Conservation (phyloP, 306 rosid species). For the Dicorynia guianensis region DNA sequence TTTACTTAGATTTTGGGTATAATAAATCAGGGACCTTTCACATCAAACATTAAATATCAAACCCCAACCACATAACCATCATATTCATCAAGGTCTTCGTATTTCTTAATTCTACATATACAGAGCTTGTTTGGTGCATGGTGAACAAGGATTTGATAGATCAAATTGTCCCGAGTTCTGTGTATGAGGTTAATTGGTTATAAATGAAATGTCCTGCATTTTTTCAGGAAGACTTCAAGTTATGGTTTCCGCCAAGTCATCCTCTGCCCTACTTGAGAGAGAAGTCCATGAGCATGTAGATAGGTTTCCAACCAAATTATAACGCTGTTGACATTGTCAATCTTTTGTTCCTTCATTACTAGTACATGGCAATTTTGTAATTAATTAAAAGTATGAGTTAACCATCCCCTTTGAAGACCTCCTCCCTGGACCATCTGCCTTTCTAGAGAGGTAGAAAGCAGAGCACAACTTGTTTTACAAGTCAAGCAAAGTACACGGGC, state of each 20-base stretch:
- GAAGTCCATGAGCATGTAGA: slow-evolving; percentile 19
- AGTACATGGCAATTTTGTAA: too few relatives aligned
- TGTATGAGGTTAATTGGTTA: background rate
- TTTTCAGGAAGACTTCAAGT: background rate
- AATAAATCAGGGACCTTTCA: slow-evolving; percentile 45
- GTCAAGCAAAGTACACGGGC: slow-evolving; percentile 41
- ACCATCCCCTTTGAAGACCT: slow-evolving; percentile 30
- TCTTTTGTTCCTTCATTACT: too few relatives aligned
- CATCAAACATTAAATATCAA: slow-evolving; percentile 44
- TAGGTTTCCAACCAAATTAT: background rate
- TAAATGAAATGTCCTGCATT: too few relatives aligned
- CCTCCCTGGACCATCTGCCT: slow-evolving; percentile 36
- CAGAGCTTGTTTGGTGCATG: slow-evolving; percentile 33
- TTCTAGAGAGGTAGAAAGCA: slow-evolving; percentile 36
- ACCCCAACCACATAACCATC: slow-evolving; percentile 32
- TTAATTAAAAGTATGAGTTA: too few relatives aligned
- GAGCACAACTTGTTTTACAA: slow-evolving; percentile 36
- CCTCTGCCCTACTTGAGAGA: background rate
- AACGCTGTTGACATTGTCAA: too few relatives aligned
- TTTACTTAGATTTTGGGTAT: slow-evolving; percentile 16
- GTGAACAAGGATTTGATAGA: background rate
- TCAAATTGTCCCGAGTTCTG: background rate
- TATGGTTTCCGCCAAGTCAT: background rate
- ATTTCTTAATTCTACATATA: background rate
- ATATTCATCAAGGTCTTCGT: slow-evolving; percentile 14